phyloP scores from a whole-genome alignment of 495 filamentous ascomycete species.

The Annulohypoxylon moriforme region DNA sequence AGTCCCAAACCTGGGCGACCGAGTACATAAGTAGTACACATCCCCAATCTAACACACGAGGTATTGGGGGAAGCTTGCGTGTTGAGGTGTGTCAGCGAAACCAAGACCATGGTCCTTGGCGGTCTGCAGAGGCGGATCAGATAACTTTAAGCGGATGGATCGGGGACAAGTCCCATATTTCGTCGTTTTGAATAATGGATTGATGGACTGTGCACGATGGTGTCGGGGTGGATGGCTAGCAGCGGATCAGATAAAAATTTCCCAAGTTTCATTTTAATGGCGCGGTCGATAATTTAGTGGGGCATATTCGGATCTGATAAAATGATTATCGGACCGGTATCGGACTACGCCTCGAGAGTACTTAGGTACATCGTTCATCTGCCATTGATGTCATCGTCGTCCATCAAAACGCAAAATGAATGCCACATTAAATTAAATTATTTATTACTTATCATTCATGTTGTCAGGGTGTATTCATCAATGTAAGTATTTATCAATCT shows the following conservation, averaged over 20 bases:
- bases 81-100: constrained; percentile 17
- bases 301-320: constrained; percentile 47
- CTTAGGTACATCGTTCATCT: not conserved
- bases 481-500: not conserved
- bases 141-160: constrained; percentile 60
- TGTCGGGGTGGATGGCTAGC: constrained; percentile 23
- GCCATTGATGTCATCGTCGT: constrained; percentile 12
- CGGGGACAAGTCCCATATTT: constrained; percentile 1
- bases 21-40: not conserved
- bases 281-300: constrained; percentile 23
- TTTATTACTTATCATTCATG: not conserved
- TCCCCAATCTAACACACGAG: not conserved
- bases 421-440: not conserved
- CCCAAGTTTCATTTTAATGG: constrained; percentile 25
- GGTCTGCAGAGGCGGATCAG: constrained; percentile 56
- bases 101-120: constrained; percentile 37
- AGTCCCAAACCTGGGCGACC: not conserved
- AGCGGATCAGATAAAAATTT: constrained; percentile 43
- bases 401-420: not conserved
- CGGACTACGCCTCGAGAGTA: constrained; percentile 4
- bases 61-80: constrained; percentile 38
- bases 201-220: not conserved
- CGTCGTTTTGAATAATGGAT: not conserved
- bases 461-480: not conserved
- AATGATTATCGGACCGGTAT: constrained; percentile 40